These are phyloP conservation scores for Boletus sensibilis DNA, from an alignment of 768 basidiomycete genomes.

Conservation along the genomic window DNA sequence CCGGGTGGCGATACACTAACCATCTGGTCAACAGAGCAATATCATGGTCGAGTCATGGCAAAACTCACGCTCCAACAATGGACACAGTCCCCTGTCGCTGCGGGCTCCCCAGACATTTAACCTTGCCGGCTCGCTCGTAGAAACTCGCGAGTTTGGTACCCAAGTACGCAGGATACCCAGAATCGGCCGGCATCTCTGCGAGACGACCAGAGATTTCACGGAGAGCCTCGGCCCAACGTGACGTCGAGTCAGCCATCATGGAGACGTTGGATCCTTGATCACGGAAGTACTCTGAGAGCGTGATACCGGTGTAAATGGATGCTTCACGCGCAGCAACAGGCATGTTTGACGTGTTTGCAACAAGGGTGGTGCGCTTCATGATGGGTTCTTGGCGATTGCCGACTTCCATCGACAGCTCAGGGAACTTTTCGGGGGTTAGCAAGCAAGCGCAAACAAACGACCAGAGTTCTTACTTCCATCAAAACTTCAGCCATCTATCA, in stretches of 20 bases:
- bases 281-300: constrained; percentile 98
- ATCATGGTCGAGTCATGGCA: not conserved
- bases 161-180: constrained; percentile 97
- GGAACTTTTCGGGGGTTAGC: constrained; percentile 53
- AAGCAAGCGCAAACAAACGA: constrained; percentile 2
- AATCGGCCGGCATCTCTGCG: constrained; percentile 99
- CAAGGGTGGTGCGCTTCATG: constrained; percentile 99
- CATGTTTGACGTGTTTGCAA: constrained; percentile 99
- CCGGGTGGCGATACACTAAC: constrained; percentile 94
- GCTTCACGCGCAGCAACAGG: constrained; percentile 99
- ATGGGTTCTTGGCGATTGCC: constrained; percentile 95
- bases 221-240: constrained; percentile 98
- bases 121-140: constrained; percentile 98
- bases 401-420: constrained; percentile 89
- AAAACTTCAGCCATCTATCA: constrained; percentile 95
- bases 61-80: constrained; percentile 94
- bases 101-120: constrained; percentile 88
- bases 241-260: constrained; percentile 99
- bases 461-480: constrained; percentile 68
- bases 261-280: constrained; percentile 97
- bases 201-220: constrained; percentile 99
- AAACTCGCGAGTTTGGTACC: constrained; percentile 94
- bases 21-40: constrained; percentile 9
- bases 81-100: constrained; percentile 89
- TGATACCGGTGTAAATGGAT: constrained; percentile 99